Evolutionary conservation across 192 early-diverging fungal species (phyloP), one percentile per base, ranked within the genome.

Genomic region (Thoreauomyces humboldtii): DNA sequence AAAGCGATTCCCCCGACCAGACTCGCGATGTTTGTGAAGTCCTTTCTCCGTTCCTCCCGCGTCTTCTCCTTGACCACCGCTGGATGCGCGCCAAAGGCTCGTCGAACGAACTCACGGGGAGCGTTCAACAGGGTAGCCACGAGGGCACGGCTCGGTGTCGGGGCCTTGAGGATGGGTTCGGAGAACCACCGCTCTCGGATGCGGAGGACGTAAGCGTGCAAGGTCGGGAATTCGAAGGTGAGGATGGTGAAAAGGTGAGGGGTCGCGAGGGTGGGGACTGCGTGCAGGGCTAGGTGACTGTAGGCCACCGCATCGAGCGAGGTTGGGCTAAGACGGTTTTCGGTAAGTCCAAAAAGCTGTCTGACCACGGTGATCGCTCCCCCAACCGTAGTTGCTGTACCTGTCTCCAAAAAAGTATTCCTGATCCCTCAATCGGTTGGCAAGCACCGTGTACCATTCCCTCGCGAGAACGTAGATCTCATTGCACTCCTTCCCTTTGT

Each of bases 271-370:
- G 88, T 76, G n/a, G 92, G 85, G 36, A 85, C 87, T 43, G 84
- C 50, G 27, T 92, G 85, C 42, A 91, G 70, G n/a, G 91, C 79
- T 24, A 97, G 76, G 67, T 94, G 87, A 15, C 88, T 91, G 72
- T 88, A 97, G 11, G 81, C 88, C 33, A 93, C 76, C 9, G 87
- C 86, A 70, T 97, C 95, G 7, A 95, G 73, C 14, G 87, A 82
- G 11, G 86, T 83, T 2, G 91, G 85, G 11, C 82, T 86, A 59
- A 31, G 7, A 12, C 12, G 12, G n/a, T n/a, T n/a, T n/a, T n/a
- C n/a, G n/a, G n/a, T n/a, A 41, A 41, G n/a, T 12, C 9, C 9
- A 41, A 41, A 41, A 41, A 41, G 38, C 38, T 57, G 2, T 14
- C 37, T 17, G 32, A 24, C 29, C 7, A 22, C 12, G 34, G 19